These are phyloP conservation scores for Oidiodendron maius DNA, from an alignment of 495 filamentous ascomycete genomes.

Conservation along the genomic window DNA sequence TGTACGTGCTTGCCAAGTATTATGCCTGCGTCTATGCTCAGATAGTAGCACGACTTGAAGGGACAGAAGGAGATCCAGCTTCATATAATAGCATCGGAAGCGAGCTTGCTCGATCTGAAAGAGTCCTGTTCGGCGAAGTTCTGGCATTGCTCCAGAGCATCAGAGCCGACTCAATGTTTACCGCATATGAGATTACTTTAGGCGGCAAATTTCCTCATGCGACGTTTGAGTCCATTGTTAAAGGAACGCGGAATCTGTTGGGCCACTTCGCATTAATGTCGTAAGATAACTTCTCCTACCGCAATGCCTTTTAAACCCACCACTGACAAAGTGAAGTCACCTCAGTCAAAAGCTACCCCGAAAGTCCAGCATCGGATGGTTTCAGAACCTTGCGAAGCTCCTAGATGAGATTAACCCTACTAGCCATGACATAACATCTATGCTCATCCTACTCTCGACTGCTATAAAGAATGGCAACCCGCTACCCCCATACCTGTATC, in stretches of 20 bases:
- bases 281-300: neutral
- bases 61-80: neutral
- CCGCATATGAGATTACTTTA: neutral
- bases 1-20: slow-evolving; percentile 73
- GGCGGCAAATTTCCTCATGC: neutral
- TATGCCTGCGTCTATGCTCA: slow-evolving; percentile 69
- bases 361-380: neutral
- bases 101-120: neutral
- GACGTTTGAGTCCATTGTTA: neutral
- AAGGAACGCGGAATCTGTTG: neutral
- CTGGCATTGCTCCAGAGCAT: neutral
- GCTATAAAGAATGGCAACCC: neutral
- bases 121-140: neutral
- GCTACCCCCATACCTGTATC: neutral
- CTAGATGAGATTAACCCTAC: neutral
- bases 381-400: neutral
- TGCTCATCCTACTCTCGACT: neutral
- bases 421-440: neutral
- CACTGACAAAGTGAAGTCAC: neutral
- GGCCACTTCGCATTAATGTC: neutral
- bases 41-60: slow-evolving; percentile 24
- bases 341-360: neutral
- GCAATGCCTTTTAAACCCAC: no score
- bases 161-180: neutral
- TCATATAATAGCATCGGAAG: neutral